Conservation (phyloP, 2,329 filamentous ascomycete genomes). For the Trichoderma simmonsii region DNA sequence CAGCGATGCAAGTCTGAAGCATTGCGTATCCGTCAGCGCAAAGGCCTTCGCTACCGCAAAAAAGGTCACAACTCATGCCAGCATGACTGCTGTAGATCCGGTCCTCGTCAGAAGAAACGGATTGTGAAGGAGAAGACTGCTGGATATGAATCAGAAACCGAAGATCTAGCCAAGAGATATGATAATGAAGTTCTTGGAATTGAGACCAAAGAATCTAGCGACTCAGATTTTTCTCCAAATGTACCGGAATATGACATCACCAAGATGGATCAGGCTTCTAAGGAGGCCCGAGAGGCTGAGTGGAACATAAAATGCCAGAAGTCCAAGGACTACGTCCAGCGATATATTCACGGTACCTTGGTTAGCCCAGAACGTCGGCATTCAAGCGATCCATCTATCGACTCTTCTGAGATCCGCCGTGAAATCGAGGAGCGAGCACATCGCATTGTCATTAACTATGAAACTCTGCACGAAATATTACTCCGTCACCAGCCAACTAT, state of each 20-base stretch:
- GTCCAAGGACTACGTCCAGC: background rate
- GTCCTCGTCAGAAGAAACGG: background rate
- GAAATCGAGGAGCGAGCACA: background rate
- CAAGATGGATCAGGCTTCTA: background rate
- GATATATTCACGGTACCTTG: background rate
- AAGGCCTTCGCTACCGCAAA: background rate
- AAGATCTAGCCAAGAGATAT: background rate
- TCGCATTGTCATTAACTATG: slow-evolving; percentile 36
- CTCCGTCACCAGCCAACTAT: slow-evolving; percentile 50
- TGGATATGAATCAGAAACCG: background rate
- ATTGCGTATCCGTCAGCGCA: background rate
- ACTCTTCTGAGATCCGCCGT: background rate
- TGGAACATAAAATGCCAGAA: background rate
- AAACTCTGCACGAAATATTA: slow-evolving; percentile 40
- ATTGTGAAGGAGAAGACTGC: background rate
- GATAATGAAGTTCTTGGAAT: background rate
- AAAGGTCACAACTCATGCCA: background rate
- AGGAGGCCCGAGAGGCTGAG: background rate
- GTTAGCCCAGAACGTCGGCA: background rate
- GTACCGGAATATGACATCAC: background rate
- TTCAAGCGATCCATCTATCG: background rate
- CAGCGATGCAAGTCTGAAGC: background rate
- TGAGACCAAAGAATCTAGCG: background rate
- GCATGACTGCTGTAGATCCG: background rate
- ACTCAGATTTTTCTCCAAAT: background rate